Base-by-base conservation (phyloP, 441 rosid species). In the Mallotus japonicus region DNA sequence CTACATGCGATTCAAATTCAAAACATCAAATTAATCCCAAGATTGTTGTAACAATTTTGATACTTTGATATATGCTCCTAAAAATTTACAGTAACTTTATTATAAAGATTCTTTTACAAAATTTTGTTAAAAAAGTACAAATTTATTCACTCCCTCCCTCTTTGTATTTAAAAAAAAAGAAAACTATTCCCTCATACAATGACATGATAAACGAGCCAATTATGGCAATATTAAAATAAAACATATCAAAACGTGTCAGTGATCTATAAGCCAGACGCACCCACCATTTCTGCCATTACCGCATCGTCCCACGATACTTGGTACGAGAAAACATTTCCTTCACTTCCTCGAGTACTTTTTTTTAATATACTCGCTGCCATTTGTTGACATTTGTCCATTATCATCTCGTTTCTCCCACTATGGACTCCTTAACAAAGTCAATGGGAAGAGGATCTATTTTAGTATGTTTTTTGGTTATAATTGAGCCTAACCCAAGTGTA, bases 271-370 rank as follows among this genome's bases (percentile, higher is more conserved):
- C 32, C 64, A 13, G 19, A 68, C 22, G n/a, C 57, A 44, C 37
- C 4, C 50, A 47, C 46, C 47, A 46, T n/a, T 50, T 72, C 32
- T 71, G 75, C 64, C 64, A 74, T 66, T 70, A 12, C 69, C 49
- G 53, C 59, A 62, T 24, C 65, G 67, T 19, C 77, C 84, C 80
- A 77, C 69, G 77, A 72, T 74, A 83, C 83, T 53, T 17, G 84
- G 73, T 81, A 74, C 82, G 42, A 79, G 82, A 77, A 67, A 34
- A 5, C 46, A n/a, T 17, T 40, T 9, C 6, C 0, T 17, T 14
- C 37, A 47, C 54, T 32, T 51, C 5, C 62, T 55, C 75, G 77
- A 17, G 70, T 76, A 53, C 12, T 0, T 0, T 5, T 3, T 0
- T 0, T 0, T 67, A 84, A 79, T 76, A 82, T 79, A 24, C 85